A percentile compares a stretch with the other conserved stretches of the same genome.
phyloP scores from a whole-genome alignment of 2,329 filamentous ascomycete species.

The Colletotrichum ledebouriae region DNA sequence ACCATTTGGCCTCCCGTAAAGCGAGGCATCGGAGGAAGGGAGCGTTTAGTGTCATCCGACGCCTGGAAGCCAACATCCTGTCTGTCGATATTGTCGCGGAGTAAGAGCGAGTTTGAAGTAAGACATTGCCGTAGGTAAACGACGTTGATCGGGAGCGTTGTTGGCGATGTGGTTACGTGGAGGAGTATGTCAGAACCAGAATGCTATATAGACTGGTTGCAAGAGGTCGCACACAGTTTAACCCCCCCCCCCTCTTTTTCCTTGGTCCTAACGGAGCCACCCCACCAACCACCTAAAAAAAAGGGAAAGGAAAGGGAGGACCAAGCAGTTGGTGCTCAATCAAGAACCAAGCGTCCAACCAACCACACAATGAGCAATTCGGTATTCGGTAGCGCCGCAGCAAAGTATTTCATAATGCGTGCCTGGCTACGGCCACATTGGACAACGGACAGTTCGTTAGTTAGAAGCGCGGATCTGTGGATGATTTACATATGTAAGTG shows the following conservation, averaged over 20 bases:
- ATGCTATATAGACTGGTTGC: not conserved
- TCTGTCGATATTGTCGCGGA: too few species aligned
- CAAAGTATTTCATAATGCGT: too few species aligned
- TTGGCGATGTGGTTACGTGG: not conserved
- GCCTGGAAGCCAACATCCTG: too few species aligned
- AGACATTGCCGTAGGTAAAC: not conserved
- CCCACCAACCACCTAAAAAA: too few species aligned
- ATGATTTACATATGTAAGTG: conserved; percentile 43
- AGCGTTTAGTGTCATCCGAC: not conserved
- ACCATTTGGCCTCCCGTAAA: conserved; percentile 5
- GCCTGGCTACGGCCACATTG: too few species aligned
- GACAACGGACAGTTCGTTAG: not conserved
- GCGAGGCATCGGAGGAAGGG: not conserved
- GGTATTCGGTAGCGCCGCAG: too few species aligned
- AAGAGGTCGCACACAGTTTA: not conserved
- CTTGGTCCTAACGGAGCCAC: too few species aligned
- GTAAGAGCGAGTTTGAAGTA: not conserved
- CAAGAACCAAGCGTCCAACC: not conserved
- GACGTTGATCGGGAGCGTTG: not conserved
- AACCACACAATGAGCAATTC: not conserved
- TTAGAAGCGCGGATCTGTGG: conserved; percentile 4
- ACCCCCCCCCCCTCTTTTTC: too few species aligned
- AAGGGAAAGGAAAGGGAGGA: not conserved
- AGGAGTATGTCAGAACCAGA: not conserved
- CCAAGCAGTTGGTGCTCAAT: not conserved